Base-by-base conservation (phyloP, 129 eudicot species). In the Tagetes patula region DNA sequence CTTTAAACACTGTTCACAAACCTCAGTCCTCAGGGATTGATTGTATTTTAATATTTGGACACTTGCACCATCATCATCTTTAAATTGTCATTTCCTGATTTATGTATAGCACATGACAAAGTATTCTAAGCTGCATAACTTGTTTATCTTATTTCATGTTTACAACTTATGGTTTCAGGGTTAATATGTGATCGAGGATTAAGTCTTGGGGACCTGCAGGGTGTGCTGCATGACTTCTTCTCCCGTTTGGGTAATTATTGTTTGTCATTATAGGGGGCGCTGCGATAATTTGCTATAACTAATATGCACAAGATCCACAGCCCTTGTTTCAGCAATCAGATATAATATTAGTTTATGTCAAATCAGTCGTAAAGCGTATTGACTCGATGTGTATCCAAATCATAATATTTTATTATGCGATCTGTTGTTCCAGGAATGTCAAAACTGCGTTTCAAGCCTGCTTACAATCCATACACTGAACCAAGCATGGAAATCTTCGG, bases 401-500 rank as follows among this genome's bases (percentile, higher is more conserved):
- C 6, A n/a, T 50, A 30, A 70, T 27, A 6, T 40, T 52, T 43
- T n/a, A 12, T 42, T 38, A 8, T n/a, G 42, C 67, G 39, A 69
- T 42, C 30, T 69, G 45, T 65, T 56, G 59, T 64, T 59, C 48
- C 82, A 95, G 99, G 99, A 67, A 95, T 95, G 99, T 82, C 95
- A 39, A 90, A 88, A 55, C 83, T 95, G 76, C 89, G 88, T 53
- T 95, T 90, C 94, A 95, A 95, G 87, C 97, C 99, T 79, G 99
- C 99, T 11, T 95, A 95, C 84, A 95, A 95, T 72, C 99, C 99
- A 0, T 95, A 95, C 72, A 95, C 99, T 62, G 99, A 95, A 75
- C 99, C 99, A 54, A 95, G 98, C 87, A 94, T 94, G 98, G 98
- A 94, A 69, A 94, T 94, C 58, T 94, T 94, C 41, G 91, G 98